Evolutionary conservation across 2,329 filamentous ascomycete genomes (phyloP).

Genomic region (Hymenoscyphus linearis): DNA sequence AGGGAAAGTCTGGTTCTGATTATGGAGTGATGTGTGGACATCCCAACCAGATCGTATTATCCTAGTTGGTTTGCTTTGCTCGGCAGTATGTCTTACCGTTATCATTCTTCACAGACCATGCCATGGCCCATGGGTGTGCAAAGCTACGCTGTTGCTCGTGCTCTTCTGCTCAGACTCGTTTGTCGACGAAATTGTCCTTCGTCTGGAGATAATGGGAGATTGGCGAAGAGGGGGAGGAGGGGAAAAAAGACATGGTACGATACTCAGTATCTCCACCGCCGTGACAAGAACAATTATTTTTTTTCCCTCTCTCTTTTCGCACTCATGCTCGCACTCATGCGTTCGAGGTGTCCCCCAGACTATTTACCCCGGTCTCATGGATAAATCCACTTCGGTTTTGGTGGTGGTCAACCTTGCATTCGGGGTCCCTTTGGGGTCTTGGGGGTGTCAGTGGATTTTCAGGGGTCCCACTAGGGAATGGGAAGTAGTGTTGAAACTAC

Average conservation of each 20-base stretch:
- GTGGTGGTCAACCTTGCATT: not conserved
- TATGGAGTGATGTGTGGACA: too few relatives aligned
- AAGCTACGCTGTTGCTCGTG: not conserved
- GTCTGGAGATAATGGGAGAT: too few relatives aligned
- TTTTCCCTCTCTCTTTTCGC: not conserved
- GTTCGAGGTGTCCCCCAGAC: not conserved
- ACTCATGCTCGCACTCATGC: not conserved
- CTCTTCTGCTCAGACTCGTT: not conserved
- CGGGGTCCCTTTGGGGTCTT: not conserved
- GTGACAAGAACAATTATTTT: not conserved
- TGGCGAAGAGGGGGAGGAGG: not conserved
- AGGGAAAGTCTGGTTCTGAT: too few relatives aligned
- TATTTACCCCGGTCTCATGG: conserved; percentile 3
- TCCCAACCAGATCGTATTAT: too few relatives aligned
- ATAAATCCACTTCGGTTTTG: conserved; percentile 8
- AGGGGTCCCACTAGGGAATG: not conserved
- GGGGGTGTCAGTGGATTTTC: not conserved
- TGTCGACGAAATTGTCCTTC: too few relatives aligned
- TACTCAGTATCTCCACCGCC: conserved; percentile 3
- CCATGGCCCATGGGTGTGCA: not conserved
- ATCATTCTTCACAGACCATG: not conserved
- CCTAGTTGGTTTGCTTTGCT: too few relatives aligned
- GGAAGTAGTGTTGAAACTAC: not conserved
- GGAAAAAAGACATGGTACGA: not conserved
- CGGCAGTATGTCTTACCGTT: too few relatives aligned